Conservation (phyloP, 257 asterid species). For the Marsdenia floribunda region DNA sequence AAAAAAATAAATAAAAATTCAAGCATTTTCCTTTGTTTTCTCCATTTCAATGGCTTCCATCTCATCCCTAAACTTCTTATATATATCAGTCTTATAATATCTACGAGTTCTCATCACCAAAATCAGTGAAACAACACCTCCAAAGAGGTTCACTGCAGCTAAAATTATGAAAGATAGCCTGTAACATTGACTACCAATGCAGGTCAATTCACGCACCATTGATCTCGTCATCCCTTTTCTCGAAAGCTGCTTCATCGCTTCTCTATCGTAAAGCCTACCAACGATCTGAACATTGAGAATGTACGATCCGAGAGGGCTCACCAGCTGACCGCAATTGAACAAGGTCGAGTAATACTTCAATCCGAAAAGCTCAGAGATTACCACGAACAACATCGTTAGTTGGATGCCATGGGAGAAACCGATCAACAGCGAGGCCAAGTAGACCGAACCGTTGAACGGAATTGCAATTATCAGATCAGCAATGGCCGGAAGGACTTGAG, state of each 20-base stretch:
- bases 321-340: conserved; percentile 31
- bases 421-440: conserved; percentile 17
- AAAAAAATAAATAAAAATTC: not conserved
- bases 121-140: conserved; percentile 24
- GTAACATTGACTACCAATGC: conserved; percentile 30
- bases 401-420: conserved; percentile 32
- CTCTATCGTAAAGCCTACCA: conserved; percentile 29
- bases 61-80: conserved; percentile 27
- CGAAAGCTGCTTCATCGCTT: conserved; percentile 26
- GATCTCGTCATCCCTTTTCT: conserved; percentile 18
- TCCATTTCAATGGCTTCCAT: conserved; percentile 20
- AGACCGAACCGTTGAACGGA: conserved; percentile 20
- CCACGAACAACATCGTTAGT: conserved; percentile 21
- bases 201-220: conserved; percentile 28
- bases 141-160: conserved; percentile 23
- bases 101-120: conserved; percentile 27
- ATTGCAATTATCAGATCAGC: conserved; percentile 29
- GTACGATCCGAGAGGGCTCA: conserved; percentile 34
- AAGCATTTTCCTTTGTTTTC: conserved; percentile 1
- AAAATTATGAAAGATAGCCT: conserved; percentile 19
- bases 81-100: conserved; percentile 24
- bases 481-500: conserved; percentile 19
- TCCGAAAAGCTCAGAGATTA: conserved; percentile 27
- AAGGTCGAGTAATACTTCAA: conserved; percentile 26
- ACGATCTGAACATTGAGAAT: conserved; percentile 26